phyloP scores from a whole-genome alignment of 2,329 filamentous ascomycete genomes.

The Hypomyces perniciosus region DNA sequence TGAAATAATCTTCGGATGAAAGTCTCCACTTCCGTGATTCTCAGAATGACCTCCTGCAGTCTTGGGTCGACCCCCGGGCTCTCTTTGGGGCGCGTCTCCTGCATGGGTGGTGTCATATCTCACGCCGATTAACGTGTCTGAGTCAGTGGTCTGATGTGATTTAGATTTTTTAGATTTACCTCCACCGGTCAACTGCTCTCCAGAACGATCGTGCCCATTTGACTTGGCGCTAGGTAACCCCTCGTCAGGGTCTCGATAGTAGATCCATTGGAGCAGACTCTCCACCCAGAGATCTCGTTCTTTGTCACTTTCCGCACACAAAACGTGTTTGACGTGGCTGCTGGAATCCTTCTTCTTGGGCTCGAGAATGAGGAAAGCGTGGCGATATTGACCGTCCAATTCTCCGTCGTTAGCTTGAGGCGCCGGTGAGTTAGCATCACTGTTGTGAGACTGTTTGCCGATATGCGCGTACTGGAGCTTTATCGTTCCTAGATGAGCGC shows the following conservation, averaged over 20 bases:
- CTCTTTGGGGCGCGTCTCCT: conserved; percentile 44
- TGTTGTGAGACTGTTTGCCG: conserved; percentile 67
- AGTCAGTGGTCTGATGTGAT: conserved; percentile 32
- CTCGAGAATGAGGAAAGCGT: conserved; percentile 91
- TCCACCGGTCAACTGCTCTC: conserved; percentile 22
- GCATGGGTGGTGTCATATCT: conserved; percentile 52
- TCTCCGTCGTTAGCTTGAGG: conserved; percentile 57
- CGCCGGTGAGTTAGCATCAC: conserved; percentile 53
- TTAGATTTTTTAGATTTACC: conserved; percentile 29
- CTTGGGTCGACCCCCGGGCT: conserved; percentile 31
- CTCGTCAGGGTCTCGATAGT: conserved; percentile 59
- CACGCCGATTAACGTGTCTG: conserved; percentile 49
- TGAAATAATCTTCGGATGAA: conserved; percentile 60
- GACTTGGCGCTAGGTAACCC: conserved; percentile 26
- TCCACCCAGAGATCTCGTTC: conserved; percentile 95
- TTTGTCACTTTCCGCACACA: conserved; percentile 89
- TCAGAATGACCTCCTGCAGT: conserved; percentile 30
- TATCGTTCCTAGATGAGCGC: conserved; percentile 86
- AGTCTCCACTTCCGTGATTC: conserved; percentile 25
- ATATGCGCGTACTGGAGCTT: conserved; percentile 89
- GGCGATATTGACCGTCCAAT: conserved; percentile 86
- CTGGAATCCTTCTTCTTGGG: conserved; percentile 93
- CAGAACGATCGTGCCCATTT: conserved; percentile 35
- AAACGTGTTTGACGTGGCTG: conserved; percentile 82
- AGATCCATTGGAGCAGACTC: conserved; percentile 81